phyloP scores from a whole-genome alignment of 2,329 filamentous ascomycete species.

The Epicoccum nigrum region DNA sequence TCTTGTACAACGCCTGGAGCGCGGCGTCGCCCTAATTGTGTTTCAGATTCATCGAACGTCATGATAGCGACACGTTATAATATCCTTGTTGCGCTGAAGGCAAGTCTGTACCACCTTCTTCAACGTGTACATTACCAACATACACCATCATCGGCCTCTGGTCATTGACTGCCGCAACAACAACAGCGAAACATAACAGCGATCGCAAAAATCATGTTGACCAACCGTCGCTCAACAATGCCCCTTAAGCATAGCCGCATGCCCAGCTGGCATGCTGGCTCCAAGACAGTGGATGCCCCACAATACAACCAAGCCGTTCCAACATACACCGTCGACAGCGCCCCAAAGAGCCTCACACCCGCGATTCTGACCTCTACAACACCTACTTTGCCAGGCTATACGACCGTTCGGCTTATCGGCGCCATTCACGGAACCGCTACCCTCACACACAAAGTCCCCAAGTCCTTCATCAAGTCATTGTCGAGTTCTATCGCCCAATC shows the following conservation, averaged over 20 bases:
- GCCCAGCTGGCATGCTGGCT: constrained; percentile 34
- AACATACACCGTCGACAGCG: constrained; percentile 29
- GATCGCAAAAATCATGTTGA: too few relatives aligned
- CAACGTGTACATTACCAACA: background rate
- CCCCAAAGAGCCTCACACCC: constrained; percentile 33
- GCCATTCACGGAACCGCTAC: constrained; percentile 42
- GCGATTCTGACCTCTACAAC: constrained; percentile 41
- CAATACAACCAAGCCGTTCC: constrained; percentile 2
- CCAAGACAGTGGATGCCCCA: constrained; percentile 21
- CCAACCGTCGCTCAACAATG: constrained; percentile 47
- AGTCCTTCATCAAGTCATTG: constrained; percentile 42
- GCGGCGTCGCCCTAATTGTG: constrained; percentile 30
- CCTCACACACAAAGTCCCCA: constrained; percentile 43
- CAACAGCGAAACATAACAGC: background rate
- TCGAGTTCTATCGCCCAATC: constrained; percentile 24
- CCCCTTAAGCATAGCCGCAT: constrained; percentile 35
- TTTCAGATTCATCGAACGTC: constrained; percentile 31
- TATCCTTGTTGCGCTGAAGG: background rate
- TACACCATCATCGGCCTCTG: background rate
- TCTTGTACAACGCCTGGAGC: constrained; percentile 19
- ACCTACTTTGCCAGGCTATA: constrained; percentile 34
- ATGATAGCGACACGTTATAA: constrained; percentile 14
- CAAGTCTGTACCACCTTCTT: background rate
- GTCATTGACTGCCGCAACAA: background rate
- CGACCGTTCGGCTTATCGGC: constrained; percentile 33